These are phyloP conservation scores for Nepenthes gracilis DNA, from an alignment of 148 eudicot species.

Conservation along the genomic window DNA sequence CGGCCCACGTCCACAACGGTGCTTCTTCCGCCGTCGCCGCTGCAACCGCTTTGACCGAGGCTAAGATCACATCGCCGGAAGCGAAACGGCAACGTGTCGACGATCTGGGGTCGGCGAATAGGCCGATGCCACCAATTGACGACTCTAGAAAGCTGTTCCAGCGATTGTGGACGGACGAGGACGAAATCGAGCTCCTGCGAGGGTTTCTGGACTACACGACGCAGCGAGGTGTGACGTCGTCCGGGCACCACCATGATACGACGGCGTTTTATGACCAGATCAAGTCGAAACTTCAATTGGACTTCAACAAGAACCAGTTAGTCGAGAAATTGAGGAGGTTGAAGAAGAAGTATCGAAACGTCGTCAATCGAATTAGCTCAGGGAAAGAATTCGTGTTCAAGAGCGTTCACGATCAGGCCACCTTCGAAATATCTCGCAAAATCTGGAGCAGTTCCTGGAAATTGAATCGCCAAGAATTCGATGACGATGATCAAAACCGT, in stretches of 20 bases:
- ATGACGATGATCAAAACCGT: slow-evolving; percentile 35
- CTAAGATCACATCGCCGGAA: slow-evolving; percentile 4
- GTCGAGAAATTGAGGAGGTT: slow-evolving; percentile 84
- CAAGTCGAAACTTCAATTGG: slow-evolving; percentile 63
- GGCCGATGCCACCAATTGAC: slow-evolving; percentile 26
- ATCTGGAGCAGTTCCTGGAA: slow-evolving; percentile 46
- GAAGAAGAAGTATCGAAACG: slow-evolving; percentile 87
- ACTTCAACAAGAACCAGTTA: slow-evolving; percentile 79
- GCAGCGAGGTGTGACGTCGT: slow-evolving; percentile 31
- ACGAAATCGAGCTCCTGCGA: slow-evolving; percentile 84
- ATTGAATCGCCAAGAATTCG: slow-evolving; percentile 20
- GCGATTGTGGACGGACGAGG: slow-evolving; percentile 87
- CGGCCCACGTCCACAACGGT: slow-evolving; percentile 1
- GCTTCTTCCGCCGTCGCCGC: slow-evolving; percentile 1
- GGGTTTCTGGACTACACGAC: slow-evolving; percentile 71
- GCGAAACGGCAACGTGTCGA: slow-evolving; percentile 1
- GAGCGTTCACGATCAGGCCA: slow-evolving; percentile 76
- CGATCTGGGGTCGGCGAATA: slow-evolving; percentile 19
- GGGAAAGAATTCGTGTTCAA: slow-evolving; percentile 75
- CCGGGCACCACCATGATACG: slow-evolving; percentile 69
- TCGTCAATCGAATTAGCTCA: slow-evolving; percentile 40
- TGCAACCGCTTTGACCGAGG: neutral
- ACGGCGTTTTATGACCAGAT: slow-evolving; percentile 91
- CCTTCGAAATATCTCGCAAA: slow-evolving; percentile 72
- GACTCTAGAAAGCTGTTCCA: slow-evolving; percentile 72